Base-by-base conservation (phyloP, 331 rosid genomes). In the Spiraea crenata region DNA sequence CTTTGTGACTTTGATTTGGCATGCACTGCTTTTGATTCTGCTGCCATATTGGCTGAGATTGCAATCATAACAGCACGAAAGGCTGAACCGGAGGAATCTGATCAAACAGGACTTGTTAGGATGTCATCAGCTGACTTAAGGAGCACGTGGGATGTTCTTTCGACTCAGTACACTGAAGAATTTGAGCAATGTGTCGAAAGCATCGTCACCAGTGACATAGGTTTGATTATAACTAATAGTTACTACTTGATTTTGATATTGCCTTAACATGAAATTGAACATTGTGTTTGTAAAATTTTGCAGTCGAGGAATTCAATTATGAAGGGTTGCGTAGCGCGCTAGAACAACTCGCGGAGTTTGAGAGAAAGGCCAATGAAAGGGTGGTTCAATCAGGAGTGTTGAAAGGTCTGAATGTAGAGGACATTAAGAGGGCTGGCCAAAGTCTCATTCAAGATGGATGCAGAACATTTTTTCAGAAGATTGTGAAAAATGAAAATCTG, bases 1-100 rank as follows among this genome's bases (percentile, higher is more conserved):
- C 69, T 77, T 38, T 77, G 76, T 12, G 69, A 77, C 72, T 77
- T 77, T 55, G 81, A 77, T 65, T 77, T 71, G 77, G 74, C 81
- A 31, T 77, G 77, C 69, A 38, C 77, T 71, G 42, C 61, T 39
- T 34, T 71, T 39, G 73, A 77, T 40, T 77, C 77, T n/a, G n/a
- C 68, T 34, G 73, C 73, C 41, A 56, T 66, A 48, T 61, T 77
- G 76, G 81, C 77, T 25, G 73, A 71, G 63, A 42, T 71, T 42
- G 67, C 69, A 44, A 46, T 71, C 37, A 35, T 54, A 34, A 71
- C 54, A 6, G 71, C 68, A 51, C 71, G 64, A 25, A 73, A 52
- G 70, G 52, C 51, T 20, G 77, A 73, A 6, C 9, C 13, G 17
- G 6, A 63, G 52, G 70, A 54, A 73, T 55, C 51, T 73, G 71